phyloP scores from a whole-genome alignment of 768 basidiomycete genomes.

The Coprinellus micaceus region DNA sequence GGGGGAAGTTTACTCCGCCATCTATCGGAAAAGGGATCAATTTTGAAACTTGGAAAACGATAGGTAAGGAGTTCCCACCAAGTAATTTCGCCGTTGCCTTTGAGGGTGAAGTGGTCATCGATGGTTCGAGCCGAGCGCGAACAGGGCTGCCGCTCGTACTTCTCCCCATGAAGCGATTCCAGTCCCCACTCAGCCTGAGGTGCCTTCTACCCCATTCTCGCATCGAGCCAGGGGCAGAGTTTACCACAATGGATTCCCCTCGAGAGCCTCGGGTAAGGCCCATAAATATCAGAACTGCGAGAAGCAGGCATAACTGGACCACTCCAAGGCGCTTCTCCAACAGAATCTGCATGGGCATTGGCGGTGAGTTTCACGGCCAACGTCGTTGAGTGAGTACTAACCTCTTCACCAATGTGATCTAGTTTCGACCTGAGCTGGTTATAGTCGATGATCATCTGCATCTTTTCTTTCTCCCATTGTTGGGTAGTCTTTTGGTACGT shows the following conservation, averaged over 20 bases:
- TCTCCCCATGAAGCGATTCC: slow-evolving; percentile 33
- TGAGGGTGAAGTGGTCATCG: slow-evolving; percentile 6
- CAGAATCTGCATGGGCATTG: slow-evolving; percentile 49
- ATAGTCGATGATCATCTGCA: slow-evolving; percentile 67
- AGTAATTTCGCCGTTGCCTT: no score
- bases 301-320: slow-evolving; percentile 78
- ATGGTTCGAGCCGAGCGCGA: slow-evolving; percentile 16
- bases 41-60: no score
- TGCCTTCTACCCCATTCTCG: slow-evolving; percentile 56
- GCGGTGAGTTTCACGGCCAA: neutral
- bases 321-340: slow-evolving; percentile 89
- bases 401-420: slow-evolving; percentile 78
- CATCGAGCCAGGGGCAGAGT: slow-evolving; percentile 25
- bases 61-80: no score
- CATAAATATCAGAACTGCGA: slow-evolving; percentile 84
- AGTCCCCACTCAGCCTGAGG: slow-evolving; percentile 54
- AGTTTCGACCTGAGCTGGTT: slow-evolving; percentile 64
- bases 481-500: slow-evolving; percentile 58
- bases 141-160: slow-evolving; percentile 28
- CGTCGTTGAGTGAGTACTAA: slow-evolving; percentile 22
- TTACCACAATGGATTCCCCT: slow-evolving; percentile 28
- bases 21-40: slow-evolving; percentile 9
- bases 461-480: slow-evolving; percentile 68
- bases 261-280: slow-evolving; percentile 76
- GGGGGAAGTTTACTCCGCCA: slow-evolving; percentile 17